Evolutionary conservation across 495 filamentous ascomycete genomes (phyloP).

Genomic region (Penicillium samsonianum): DNA sequence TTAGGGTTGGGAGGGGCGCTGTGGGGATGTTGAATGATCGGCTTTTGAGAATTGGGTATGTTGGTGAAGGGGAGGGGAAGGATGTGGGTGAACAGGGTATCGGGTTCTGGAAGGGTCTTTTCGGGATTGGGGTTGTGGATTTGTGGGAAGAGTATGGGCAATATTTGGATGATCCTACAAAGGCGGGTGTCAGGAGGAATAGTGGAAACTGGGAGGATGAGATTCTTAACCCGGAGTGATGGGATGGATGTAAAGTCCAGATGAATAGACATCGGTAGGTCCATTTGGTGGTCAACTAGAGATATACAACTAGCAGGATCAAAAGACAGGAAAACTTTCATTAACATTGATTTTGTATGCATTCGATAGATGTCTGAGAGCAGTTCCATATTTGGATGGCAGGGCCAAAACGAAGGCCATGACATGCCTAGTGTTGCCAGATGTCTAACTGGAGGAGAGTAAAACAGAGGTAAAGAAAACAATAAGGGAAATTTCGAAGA

Average conservation of each 20-base stretch:
- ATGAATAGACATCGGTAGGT: neutral
- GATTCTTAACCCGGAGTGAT: slow-evolving; percentile 27
- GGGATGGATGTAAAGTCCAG: neutral
- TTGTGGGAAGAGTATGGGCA: slow-evolving; percentile 74
- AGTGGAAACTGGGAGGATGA: slow-evolving; percentile 35
- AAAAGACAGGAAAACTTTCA: neutral
- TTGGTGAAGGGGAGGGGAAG: slow-evolving; percentile 31
- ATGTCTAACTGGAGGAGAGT: slow-evolving; percentile 20
- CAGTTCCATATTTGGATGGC: slow-evolving; percentile 29
- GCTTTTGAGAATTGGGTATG: slow-evolving; percentile 55
- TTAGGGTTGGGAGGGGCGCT: slow-evolving; percentile 69
- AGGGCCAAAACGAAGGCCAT: slow-evolving; percentile 17
- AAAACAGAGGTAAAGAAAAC: slow-evolving; percentile 9
- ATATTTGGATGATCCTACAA: slow-evolving; percentile 34
- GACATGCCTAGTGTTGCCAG: slow-evolving; percentile 18
- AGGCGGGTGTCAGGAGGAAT: neutral
- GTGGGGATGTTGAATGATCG: slow-evolving; percentile 73
- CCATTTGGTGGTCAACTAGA: neutral
- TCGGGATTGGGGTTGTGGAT: slow-evolving; percentile 63
- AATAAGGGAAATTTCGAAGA: slow-evolving; percentile 25
- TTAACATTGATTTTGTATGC: slow-evolving; percentile 21
- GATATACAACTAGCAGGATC: neutral
- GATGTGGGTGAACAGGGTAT: slow-evolving; percentile 46
- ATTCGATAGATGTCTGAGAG: slow-evolving; percentile 29
- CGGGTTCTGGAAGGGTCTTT: slow-evolving; percentile 70